A percentile compares a stretch with the other conserved stretches of the same genome.
Evolutionary conservation across 257 asterid genomes (phyloP).

Genomic region (Solanum rostratum): DNA sequence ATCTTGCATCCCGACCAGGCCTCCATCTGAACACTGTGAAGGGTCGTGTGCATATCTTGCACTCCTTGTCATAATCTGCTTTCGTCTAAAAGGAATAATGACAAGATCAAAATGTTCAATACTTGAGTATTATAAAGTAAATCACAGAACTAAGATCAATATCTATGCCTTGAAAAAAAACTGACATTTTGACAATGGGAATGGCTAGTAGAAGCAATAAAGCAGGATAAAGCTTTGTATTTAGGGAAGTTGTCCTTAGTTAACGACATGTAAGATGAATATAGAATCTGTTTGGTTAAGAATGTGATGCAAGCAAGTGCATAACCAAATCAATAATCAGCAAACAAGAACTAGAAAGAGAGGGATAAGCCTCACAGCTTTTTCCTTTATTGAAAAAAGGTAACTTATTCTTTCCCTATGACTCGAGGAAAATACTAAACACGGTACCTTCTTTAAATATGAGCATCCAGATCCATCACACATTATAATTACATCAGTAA

Average conservation of each 20-base stretch:
- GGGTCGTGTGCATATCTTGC: slow-evolving; percentile 96
- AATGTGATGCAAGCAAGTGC: neutral
- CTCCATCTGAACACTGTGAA: slow-evolving; percentile 97
- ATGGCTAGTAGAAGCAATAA: neutral
- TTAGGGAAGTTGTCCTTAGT: neutral
- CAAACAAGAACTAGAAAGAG: neutral
- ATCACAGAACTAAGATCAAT: neutral
- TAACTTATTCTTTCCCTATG: neutral
- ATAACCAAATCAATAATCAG: neutral
- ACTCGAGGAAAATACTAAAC: neutral
- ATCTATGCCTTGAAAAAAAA: neutral
- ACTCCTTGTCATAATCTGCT: slow-evolving; percentile 92
- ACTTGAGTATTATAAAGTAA: neutral
- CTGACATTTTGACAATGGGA: neutral
- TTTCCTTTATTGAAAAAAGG: neutral
- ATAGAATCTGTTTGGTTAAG: neutral
- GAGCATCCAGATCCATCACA: neutral
- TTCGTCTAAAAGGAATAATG: slow-evolving; percentile 46
- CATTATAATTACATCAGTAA: neutral
- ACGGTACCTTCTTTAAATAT: neutral
- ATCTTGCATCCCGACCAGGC: slow-evolving; percentile 99
- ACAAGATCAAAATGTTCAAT: neutral
- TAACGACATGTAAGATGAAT: neutral
- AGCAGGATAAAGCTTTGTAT: neutral
- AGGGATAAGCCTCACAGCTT: neutral